Evolutionary conservation across 2,329 filamentous ascomycete genomes (phyloP).

Genomic region (Neocucurbitaria cava): DNA sequence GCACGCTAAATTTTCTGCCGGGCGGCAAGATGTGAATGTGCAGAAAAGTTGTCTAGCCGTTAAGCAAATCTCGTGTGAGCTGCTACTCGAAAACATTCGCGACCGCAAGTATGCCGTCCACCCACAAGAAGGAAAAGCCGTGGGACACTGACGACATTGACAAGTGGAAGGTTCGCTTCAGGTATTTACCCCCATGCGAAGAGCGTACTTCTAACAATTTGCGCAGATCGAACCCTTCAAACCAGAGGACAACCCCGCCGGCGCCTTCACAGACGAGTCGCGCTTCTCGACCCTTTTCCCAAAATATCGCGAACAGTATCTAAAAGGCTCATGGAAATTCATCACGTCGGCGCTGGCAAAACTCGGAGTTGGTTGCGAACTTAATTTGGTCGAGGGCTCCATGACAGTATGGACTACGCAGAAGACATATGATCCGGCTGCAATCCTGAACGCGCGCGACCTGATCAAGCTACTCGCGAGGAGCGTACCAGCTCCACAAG

Average conservation of each 20-base stretch:
- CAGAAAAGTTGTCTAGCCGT: constrained; percentile 17
- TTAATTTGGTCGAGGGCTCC: constrained; percentile 92
- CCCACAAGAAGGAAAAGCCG: constrained; percentile 76
- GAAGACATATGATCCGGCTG: constrained; percentile 89
- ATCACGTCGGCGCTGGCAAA: constrained; percentile 89
- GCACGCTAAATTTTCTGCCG: constrained; percentile 2
- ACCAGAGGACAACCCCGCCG: constrained; percentile 81
- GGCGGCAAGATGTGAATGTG: not conserved
- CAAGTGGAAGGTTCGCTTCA: constrained; percentile 78
- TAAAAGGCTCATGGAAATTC: constrained; percentile 91
- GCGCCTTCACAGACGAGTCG: constrained; percentile 90
- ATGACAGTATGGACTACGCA: constrained; percentile 97
- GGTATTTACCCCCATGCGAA: not conserved
- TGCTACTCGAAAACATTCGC: not conserved
- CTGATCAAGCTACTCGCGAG: constrained; percentile 91
- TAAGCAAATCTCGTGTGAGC: not conserved
- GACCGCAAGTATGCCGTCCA: constrained; percentile 74
- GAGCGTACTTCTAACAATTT: constrained; percentile 1
- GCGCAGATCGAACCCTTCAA: constrained; percentile 79
- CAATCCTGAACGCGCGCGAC: constrained; percentile 92
- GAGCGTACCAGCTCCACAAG: constrained; percentile 85
- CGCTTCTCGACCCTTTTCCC: constrained; percentile 88
- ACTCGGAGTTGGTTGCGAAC: constrained; percentile 84
- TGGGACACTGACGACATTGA: constrained; percentile 96
- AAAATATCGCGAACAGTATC: constrained; percentile 93